phyloP scores from a whole-genome alignment of 139 green algal species.

The Chlorella sp. region DNA sequence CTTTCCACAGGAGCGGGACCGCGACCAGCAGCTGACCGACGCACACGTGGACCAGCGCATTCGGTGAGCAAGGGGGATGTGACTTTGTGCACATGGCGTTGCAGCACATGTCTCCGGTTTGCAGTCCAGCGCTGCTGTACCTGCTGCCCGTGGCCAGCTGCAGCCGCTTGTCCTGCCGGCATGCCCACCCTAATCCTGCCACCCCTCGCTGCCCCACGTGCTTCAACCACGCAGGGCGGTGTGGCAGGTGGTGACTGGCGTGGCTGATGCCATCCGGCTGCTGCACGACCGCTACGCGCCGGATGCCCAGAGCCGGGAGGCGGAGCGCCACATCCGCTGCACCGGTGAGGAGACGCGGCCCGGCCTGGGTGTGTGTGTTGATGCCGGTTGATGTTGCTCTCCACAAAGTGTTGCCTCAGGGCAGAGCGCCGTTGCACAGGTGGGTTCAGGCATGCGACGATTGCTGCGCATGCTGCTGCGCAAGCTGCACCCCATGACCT shows the following conservation, averaged over 20 bases:
- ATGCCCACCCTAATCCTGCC: not conserved
- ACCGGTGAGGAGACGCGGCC: not conserved
- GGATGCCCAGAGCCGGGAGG: slow-evolving; percentile 25
- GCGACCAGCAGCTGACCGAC: slow-evolving; percentile 40
- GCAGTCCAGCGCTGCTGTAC: too few relatives aligned
- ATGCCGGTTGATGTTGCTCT: not conserved
- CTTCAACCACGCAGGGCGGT: slow-evolving; percentile 6
- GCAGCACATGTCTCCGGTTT: too few relatives aligned
- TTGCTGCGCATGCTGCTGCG: not conserved
- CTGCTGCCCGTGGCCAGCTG: not conserved
- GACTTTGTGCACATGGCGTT: too few relatives aligned
- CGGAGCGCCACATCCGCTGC: slow-evolving; percentile 31
- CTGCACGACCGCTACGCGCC: slow-evolving; percentile 31
- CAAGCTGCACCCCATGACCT: not conserved
- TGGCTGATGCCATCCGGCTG: slow-evolving; percentile 48
- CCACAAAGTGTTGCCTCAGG: too few relatives aligned
- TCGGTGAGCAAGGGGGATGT: not conserved
- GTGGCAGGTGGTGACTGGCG: slow-evolving; percentile 46
- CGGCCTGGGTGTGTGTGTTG: not conserved
- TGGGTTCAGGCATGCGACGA: too few relatives aligned
- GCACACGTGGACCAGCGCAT: slow-evolving; percentile 42
- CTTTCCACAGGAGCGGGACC: slow-evolving; percentile 32
- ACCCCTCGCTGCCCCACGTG: not conserved
- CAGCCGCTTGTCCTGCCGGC: not conserved
- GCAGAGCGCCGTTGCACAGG: too few relatives aligned